Evolutionary conservation across 805 yeast genomes (phyloP).

Genomic region (Isabelozyma heimii): DNA sequence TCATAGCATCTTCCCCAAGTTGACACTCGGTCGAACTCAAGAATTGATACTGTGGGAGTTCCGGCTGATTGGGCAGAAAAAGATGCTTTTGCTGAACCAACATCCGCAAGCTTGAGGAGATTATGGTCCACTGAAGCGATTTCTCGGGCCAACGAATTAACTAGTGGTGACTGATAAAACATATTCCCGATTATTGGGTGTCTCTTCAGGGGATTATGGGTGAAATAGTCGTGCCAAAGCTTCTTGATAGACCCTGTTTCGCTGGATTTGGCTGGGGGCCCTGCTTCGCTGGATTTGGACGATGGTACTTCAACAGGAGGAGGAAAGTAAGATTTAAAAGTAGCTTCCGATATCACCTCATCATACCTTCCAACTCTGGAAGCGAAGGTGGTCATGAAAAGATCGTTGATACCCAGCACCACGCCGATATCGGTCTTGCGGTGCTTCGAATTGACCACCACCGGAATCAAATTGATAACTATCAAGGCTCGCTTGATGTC

Average conservation of each 20-base stretch:
- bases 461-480: conserved; percentile 73
- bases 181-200: conserved; percentile 34
- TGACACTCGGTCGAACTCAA: conserved; percentile 31
- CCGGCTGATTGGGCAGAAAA: conserved; percentile 33
- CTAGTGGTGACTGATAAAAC: conserved; percentile 36
- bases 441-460: conserved; percentile 47
- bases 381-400: conserved; percentile 18
- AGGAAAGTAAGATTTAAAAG: conserved; percentile 28
- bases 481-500: conserved; percentile 61
- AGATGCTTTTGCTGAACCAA: conserved; percentile 20
- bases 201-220: conserved; percentile 26
- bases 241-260: conserved; percentile 27
- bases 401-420: conserved; percentile 24
- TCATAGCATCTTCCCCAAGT: conserved; percentile 55
- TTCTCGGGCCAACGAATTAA: conserved; percentile 29
- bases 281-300: conserved; percentile 11
- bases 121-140: conserved; percentile 32
- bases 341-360: conserved; percentile 26
- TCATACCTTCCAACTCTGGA: conserved; percentile 12
- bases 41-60: conserved; percentile 19
- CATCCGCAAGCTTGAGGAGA: conserved; percentile 25
- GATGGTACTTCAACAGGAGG: conserved; percentile 13
- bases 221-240: conserved; percentile 31
- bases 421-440: conserved; percentile 23
- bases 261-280: conserved; percentile 3